Evolutionary conservation across 805 yeast species (phyloP).

Genomic region (Cyberlindnera xishuangbannaensis): DNA sequence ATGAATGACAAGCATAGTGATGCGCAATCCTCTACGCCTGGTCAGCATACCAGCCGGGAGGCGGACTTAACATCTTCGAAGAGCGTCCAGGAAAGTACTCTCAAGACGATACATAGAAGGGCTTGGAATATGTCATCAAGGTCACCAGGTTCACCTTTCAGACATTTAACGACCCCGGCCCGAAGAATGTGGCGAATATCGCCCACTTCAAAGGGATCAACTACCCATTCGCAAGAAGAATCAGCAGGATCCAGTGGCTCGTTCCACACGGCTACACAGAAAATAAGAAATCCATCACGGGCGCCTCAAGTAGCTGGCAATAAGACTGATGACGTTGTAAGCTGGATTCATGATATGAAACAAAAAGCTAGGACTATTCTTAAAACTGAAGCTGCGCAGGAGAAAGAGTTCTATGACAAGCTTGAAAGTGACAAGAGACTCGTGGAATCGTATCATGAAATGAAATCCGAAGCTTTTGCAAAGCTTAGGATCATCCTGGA

Average conservation of each 20-base stretch:
- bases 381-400: constrained; percentile 30
- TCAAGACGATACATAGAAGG: constrained; percentile 9
- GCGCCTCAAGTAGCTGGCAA: too few species aligned
- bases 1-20: too few species aligned
- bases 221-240: too few species aligned
- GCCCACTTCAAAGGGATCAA: too few species aligned
- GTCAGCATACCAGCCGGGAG: too few species aligned
- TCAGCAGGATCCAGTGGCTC: too few species aligned
- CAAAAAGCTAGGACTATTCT: constrained; percentile 28
- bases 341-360: constrained; percentile 33
- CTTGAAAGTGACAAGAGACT: constrained; percentile 27
- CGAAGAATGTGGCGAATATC: constrained; percentile 3
- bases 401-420: constrained; percentile 30
- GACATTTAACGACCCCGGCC: constrained; percentile 17
- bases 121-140: constrained; percentile 21
- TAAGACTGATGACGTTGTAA: constrained; percentile 20
- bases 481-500: constrained; percentile 17
- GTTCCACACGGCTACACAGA: too few species aligned
- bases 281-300: too few species aligned
- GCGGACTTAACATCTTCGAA: not conserved
- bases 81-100: too few species aligned
- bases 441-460: constrained; percentile 20
- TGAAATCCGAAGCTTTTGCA: constrained; percentile 21
- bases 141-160: constrained; percentile 21
- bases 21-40: too few species aligned